Evolutionary conservation across 2,329 filamentous ascomycete genomes (phyloP), one percentile per base, ranked within the genome.

Genomic region (Monilinia fructicola): DNA sequence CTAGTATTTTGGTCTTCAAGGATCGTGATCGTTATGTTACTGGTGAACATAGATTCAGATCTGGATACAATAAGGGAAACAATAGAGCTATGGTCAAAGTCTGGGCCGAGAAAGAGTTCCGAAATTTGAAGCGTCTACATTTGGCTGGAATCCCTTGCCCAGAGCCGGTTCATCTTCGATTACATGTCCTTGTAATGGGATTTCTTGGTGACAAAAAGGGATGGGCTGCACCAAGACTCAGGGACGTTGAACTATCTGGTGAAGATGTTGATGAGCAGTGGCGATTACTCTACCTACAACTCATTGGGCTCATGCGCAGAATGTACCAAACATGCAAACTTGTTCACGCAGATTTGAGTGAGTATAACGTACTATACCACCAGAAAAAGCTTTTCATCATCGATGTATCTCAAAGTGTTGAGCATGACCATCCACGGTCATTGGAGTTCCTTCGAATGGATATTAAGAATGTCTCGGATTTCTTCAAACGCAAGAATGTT

Each of bases 61-160:
- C 88, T 69, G 94, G 94, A 60, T 95, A 94, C 77, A 95, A 94
- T 80, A 98, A 97, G 82, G 90, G 90, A 71, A 96, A 93, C 79
- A 97, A 93, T 80, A 87, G 93, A 59, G 93, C 94, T 72, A 98
- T 98, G 94, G 94, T 99, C 72, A 96, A 97, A 79, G 83, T 97
- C 31, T 99, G 95, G 95, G 96, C 96, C 0, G 94, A 99, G 80
- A 99, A 99, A 80, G 95, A 99, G 80, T 96, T 96, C 81, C 87
- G 95, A 53, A 99, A 99, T 79, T 79, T 99, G 74, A 89, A 92
- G 72, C 85, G 95, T 66, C 89, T 99, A 69, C 83, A 96, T 78
- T 82, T 87, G 7, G 90, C 93, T 10, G 92, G 91, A 10, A 97
- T 99, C 65, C 90, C 93, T 7, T 96, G 91, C 72, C 95, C 95